Evolutionary conservation across 1,139 yeast species (phyloP).

Genomic region (Kurtzmaniella quercitrusa): DNA sequence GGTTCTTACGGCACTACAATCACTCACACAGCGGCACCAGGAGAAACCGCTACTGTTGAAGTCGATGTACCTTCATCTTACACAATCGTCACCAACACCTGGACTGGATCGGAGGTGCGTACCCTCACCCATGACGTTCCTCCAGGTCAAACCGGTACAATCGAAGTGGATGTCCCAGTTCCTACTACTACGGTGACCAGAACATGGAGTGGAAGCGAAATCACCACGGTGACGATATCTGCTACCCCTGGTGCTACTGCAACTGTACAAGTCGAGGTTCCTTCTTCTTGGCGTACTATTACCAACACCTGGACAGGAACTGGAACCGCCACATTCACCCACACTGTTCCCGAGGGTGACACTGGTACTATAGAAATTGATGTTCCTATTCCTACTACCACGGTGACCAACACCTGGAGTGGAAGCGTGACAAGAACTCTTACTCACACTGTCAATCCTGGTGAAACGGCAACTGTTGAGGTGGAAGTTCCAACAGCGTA

Average conservation of each 20-base stretch:
- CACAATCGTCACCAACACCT: not conserved
- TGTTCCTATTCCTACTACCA: slow-evolving; percentile 10
- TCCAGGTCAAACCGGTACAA: slow-evolving; percentile 13
- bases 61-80: slow-evolving; percentile 1
- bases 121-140: slow-evolving; percentile 7
- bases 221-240: slow-evolving; percentile 5
- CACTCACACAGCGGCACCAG: slow-evolving; percentile 7
- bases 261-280: slow-evolving; percentile 13
- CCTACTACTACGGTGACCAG: slow-evolving; percentile 10
- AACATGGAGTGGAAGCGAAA: slow-evolving; percentile 8
- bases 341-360: slow-evolving; percentile 9
- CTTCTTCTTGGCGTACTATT: slow-evolving; percentile 8
- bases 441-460: not conserved
- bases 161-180: slow-evolving; percentile 16
- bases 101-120: not conserved
- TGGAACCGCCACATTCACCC: slow-evolving; percentile 7
- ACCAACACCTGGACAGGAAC: slow-evolving; percentile 13
- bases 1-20: not conserved
- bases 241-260: slow-evolving; percentile 7
- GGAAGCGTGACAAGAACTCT: slow-evolving; percentile 1
- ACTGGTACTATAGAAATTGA: slow-evolving; percentile 10
- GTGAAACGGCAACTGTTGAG: slow-evolving; percentile 5
- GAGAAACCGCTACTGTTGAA: slow-evolving; percentile 13
- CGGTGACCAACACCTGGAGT: slow-evolving; percentile 3
- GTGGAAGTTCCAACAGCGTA: slow-evolving; percentile 12